Percentiles rank a stretch among this genome's conserved stretches.
These are phyloP conservation scores for Leptographium wingfieldii DNA, from an alignment of 2,329 filamentous ascomycete genomes.

Conservation along the genomic window DNA sequence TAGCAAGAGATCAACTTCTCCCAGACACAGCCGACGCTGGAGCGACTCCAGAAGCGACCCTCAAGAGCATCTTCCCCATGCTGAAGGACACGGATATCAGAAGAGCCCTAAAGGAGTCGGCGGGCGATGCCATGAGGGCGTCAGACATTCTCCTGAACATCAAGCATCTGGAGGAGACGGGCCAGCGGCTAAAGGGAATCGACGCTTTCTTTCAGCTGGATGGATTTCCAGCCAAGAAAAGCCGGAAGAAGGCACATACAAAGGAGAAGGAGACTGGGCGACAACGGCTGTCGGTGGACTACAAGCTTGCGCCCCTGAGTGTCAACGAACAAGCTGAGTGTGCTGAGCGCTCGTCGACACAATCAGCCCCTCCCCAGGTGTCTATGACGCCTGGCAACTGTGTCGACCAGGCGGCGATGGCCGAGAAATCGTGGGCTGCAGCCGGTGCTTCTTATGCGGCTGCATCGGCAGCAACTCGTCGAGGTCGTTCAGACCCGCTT, in stretches of 20 bases:
- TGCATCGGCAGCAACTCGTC: slow-evolving; percentile 29
- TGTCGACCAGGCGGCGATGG: not conserved
- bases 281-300: slow-evolving; percentile 24
- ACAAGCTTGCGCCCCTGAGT: slow-evolving; percentile 25
- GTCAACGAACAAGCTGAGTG: slow-evolving; percentile 15
- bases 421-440: slow-evolving; percentile 1
- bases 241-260: not conserved
- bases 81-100: slow-evolving; percentile 53
- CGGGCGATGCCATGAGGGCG: slow-evolving; percentile 53
- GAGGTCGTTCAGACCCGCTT: slow-evolving; percentile 54
- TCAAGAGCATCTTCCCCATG: slow-evolving; percentile 60
- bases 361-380: not conserved
- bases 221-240: not conserved
- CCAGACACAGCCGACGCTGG: slow-evolving; percentile 35
- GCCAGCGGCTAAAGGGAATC: slow-evolving; percentile 56
- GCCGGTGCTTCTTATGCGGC: slow-evolving; percentile 19
- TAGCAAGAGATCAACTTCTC: not conserved
- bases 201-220: slow-evolving; percentile 62
- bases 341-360: not conserved
- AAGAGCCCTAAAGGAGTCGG: slow-evolving; percentile 53
- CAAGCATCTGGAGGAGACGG: slow-evolving; percentile 59
- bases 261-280: slow-evolving; percentile 18
- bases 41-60: slow-evolving; percentile 27
- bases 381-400: not conserved
- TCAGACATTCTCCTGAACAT: slow-evolving; percentile 74